Evolutionary conservation across 805 yeast species (phyloP).

Genomic region (Yarrowia keelungensis): DNA sequence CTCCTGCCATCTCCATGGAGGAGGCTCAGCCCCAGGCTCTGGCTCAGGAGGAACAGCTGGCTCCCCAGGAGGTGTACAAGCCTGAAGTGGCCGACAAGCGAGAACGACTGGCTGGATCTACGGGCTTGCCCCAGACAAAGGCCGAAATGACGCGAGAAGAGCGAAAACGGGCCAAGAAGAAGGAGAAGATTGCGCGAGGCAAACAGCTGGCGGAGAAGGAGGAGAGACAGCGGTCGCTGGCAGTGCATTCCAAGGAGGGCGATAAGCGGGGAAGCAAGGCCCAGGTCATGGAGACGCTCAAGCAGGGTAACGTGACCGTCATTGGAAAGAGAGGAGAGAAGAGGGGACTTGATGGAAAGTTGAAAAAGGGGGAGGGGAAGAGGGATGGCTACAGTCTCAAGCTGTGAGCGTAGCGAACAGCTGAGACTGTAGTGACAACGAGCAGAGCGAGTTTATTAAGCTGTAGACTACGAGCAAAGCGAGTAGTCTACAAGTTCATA

Average conservation of each 20-base stretch:
- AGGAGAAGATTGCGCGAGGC: constrained; percentile 80
- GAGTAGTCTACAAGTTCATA: no score
- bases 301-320: constrained; percentile 78
- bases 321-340: constrained; percentile 78
- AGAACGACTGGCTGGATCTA: constrained; percentile 69
- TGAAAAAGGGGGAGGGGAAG: constrained; percentile 55
- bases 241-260: constrained; percentile 40
- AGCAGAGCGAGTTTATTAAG: no score
- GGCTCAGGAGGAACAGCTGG: constrained; percentile 75
- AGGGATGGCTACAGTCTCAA: constrained; percentile 33
- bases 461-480: no score
- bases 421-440: no score
- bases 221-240: constrained; percentile 50
- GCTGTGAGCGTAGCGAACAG: not conserved
- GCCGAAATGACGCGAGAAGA: constrained; percentile 85
- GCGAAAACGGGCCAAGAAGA: constrained; percentile 83
- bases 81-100: constrained; percentile 49
- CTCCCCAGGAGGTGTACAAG: constrained; percentile 92
- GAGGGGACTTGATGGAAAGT: constrained; percentile 74
- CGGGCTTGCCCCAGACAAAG: constrained; percentile 81
- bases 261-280: constrained; percentile 64
- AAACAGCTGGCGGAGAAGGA: constrained; percentile 55
- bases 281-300: constrained; percentile 72
- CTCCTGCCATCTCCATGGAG: constrained; percentile 87
- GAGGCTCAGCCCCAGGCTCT: constrained; percentile 93